Base-by-base conservation (phyloP, 2,329 filamentous ascomycete genomes). In the Pseudogymnoascus sp. region DNA sequence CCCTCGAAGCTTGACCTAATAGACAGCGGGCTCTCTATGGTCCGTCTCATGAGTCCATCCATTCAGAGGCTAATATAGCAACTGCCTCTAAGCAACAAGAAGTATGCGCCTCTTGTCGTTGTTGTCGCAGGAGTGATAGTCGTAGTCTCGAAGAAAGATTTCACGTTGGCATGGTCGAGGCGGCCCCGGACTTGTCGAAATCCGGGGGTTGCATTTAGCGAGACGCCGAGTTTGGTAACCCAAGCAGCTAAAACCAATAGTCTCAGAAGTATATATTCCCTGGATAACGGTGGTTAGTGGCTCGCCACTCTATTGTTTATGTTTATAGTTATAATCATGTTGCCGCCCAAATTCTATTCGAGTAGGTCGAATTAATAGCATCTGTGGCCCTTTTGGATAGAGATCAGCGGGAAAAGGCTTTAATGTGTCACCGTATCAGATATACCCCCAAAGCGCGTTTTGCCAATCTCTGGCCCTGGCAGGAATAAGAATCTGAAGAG, bases 21-120 rank as follows among this genome's bases (percentile, higher is more conserved):
- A 56, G 50, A 56, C 50, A 56, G 50, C 50, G 17, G 50, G 50
- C 50, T 56, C 50, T 56, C 50, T 56, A 56, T 56, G 50, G 29
- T 33, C 50, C 29, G 50, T 56, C 50, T 26, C 50, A 56, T 56
- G 50, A 56, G 50, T 56, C 29, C 50, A 56, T 56, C 50, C 50
- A 56, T 56, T 21, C 50, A 56, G 50, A 21, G 29, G 50, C 50
- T 19, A 1, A 33, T 56, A 56, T 33, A 56, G 29, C 50, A 56
- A 56, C 5, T 33, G 50, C 50, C 50, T 53, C 50, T n/a, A 56
- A 56, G 26, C 50, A 33, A 56, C 11, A 56, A n/a, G 50, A 15
- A 56, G 50, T 56, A 56, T 56, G 50, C 50, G 29, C 50, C 50
- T 19, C 17, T 56, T 19, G 50, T 56, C 17, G 50, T 56, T 10